Base-by-base conservation (phyloP, 129 eudicot species). In the sunflower (Helianthus annuus) region DNA sequence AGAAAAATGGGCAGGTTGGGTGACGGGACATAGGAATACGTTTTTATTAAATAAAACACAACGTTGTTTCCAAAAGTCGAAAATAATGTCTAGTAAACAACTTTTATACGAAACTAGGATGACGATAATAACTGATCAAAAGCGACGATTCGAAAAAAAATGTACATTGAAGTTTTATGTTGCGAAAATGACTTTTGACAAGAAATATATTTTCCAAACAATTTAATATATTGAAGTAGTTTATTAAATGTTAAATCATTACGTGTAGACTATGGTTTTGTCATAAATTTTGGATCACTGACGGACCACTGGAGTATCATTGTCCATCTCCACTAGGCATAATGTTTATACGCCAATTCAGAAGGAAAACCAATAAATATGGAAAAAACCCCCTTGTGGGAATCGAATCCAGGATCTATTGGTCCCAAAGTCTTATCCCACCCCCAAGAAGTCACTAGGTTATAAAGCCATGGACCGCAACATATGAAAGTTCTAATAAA, bases 241-340 rank as follows among this genome's bases (percentile, higher is more conserved):
- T 48, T 49, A 24, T 29, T 9, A 29, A 34, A 48, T 32, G 13
- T 38, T 63, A 39, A 38, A 48, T 48, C 36, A 48, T 48, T 15
- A 22, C 72, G 59, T 48, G 27, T 46, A 48, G 58, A 27, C 57
- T 66, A 24, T 44, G 51, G 45, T 22, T 44, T 66, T 66, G 55
- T 29, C 55, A 66, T 66, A 45, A 44, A 45, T n/a, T n/a, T n/a
- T n/a, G n/a, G n/a, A n/a, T n/a, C n/a, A n/a, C n/a, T n/a, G n/a
- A n/a, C n/a, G n/a, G n/a, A n/a, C n/a, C n/a, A n/a, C n/a, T n/a
- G n/a, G n/a, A n/a, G n/a, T n/a, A n/a, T n/a, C n/a, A n/a, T n/a
- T n/a, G n/a, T n/a, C n/a, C n/a, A n/a, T n/a, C n/a, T n/a, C n/a
- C n/a, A n/a, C n/a, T n/a, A n/a, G n/a, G n/a, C n/a, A n/a, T n/a